A percentile compares a stretch with the other conserved stretches of the same genome.
Evolutionary conservation across 148 eudicot genomes (phyloP).

Genomic region (Chenopodium formosanum): DNA sequence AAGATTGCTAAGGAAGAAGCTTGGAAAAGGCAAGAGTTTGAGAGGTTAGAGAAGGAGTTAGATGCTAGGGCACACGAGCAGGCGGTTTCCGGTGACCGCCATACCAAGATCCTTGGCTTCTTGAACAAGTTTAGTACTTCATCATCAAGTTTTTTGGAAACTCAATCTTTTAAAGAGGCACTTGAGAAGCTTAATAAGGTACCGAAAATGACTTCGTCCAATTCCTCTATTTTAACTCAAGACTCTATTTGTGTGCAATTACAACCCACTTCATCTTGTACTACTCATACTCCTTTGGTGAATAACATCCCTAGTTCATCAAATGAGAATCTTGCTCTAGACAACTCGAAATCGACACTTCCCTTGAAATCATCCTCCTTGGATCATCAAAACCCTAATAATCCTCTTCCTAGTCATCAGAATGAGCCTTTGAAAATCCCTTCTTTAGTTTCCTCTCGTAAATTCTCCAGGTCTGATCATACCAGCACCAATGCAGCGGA

Average conservation of each 20-base stretch:
- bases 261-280: conserved; percentile 19
- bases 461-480: conserved; percentile 16
- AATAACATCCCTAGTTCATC: conserved; percentile 27
- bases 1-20: conserved; percentile 66
- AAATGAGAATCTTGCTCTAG: conserved; percentile 23
- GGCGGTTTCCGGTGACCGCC: conserved; percentile 58
- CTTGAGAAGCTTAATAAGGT: conserved; percentile 32
- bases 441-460: conserved; percentile 1
- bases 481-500: conserved; percentile 25
- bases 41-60: conserved; percentile 53
- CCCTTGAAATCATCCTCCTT: conserved; percentile 21
- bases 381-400: conserved; percentile 43
- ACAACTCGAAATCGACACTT: conserved; percentile 15
- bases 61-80: conserved; percentile 63
- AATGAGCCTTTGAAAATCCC: not conserved
- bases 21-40: conserved; percentile 75
- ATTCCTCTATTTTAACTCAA: conserved; percentile 32
- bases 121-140: conserved; percentile 50
- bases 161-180: conserved; percentile 10
- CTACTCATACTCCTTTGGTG: conserved; percentile 24
- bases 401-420: not conserved
- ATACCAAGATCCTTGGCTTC: conserved; percentile 56
- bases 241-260: conserved; percentile 25
- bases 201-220: conserved; percentile 27
- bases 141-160: conserved; percentile 25